Conservation (phyloP, 805 yeast species). For the Candida caryicola region DNA sequence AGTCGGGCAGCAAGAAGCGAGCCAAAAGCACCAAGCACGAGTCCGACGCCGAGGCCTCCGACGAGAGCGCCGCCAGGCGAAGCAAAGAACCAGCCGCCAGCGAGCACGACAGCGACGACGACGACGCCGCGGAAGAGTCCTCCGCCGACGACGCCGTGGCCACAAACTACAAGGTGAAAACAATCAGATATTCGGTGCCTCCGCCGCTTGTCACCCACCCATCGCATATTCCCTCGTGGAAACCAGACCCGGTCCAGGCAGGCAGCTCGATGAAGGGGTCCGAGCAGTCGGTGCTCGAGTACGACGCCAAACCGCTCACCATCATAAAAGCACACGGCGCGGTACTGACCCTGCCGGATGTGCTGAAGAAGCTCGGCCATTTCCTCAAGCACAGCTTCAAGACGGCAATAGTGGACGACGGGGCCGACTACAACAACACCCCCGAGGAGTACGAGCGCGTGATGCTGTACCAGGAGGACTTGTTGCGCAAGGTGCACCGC, state of each 20-base stretch:
- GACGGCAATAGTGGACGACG: conserved; percentile 39
- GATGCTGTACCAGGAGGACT: conserved; percentile 49
- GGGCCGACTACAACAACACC: conserved; percentile 28
- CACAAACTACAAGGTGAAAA: conserved; percentile 25
- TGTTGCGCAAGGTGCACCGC: conserved; percentile 47
- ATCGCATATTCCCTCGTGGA: conserved; percentile 43
- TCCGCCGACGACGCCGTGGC: conserved; percentile 4
- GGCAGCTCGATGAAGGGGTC: conserved; percentile 15
- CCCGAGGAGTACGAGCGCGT: conserved; percentile 60
- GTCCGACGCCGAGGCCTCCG: background rate
- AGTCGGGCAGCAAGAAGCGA: conserved; percentile 1
- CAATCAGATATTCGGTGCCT: conserved; percentile 31
- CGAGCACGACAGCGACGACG: conserved; percentile 4
- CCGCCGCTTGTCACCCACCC: conserved; percentile 42
- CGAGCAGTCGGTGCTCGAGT: conserved; percentile 23
- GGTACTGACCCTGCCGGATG: conserved; percentile 21
- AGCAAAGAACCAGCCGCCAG: conserved; percentile 1
- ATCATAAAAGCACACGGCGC: conserved; percentile 14
- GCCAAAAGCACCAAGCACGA: background rate
- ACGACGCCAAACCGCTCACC: conserved; percentile 27
- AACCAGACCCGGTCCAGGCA: conserved; percentile 23
- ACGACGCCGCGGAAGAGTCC: conserved; percentile 4
- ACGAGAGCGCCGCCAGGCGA: too few species aligned
- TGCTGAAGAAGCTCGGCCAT: conserved; percentile 23
- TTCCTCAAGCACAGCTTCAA: conserved; percentile 30